A percentile compares a stretch with the other conserved stretches of the same genome.
Evolutionary conservation across 2,329 filamentous ascomycete genomes (phyloP).

Genomic region (Curvularia sp.): DNA sequence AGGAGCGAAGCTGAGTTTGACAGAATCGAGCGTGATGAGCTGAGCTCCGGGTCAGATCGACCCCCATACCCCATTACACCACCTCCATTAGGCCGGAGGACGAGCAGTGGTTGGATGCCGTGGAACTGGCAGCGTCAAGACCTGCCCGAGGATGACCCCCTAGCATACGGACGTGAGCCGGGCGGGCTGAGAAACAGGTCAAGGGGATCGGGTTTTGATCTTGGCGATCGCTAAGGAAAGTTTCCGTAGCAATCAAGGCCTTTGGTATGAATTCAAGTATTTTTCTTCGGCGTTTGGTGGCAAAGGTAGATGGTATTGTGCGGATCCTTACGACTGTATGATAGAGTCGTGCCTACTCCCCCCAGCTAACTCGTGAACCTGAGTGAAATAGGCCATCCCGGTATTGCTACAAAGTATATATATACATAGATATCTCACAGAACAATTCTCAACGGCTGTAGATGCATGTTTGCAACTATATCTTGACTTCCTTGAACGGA

Average conservation of each 20-base stretch:
- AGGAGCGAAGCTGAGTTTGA: slow-evolving; percentile 90
- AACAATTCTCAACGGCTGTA: background rate
- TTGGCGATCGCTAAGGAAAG: slow-evolving; percentile 41
- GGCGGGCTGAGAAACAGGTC: slow-evolving; percentile 33
- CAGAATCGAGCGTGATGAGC: slow-evolving; percentile 76
- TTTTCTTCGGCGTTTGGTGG: slow-evolving; percentile 20
- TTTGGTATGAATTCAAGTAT: slow-evolving; percentile 5
- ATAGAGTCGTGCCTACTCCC: slow-evolving; percentile 8
- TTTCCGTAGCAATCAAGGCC: slow-evolving; percentile 12
- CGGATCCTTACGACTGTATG: slow-evolving; percentile 9
- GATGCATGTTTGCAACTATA: slow-evolving; percentile 16
- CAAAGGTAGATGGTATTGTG: slow-evolving; percentile 11
- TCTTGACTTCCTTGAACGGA: slow-evolving; percentile 63
- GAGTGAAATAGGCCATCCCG: slow-evolving; percentile 5
- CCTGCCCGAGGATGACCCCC: slow-evolving; percentile 38
- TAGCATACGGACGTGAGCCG: slow-evolving; percentile 46
- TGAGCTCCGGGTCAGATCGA: slow-evolving; percentile 56
- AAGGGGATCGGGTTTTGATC: slow-evolving; percentile 43
- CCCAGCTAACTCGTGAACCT: slow-evolving; percentile 3
- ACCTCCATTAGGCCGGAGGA: slow-evolving; percentile 39
- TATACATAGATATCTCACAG: slow-evolving; percentile 1
- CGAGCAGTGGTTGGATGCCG: slow-evolving; percentile 57
- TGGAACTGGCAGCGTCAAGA: slow-evolving; percentile 56
- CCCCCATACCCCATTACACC: slow-evolving; percentile 49
- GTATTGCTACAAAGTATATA: slow-evolving; percentile 2